phyloP scores from a whole-genome alignment of 805 yeast species.

The Komagataella mondaviorum region DNA sequence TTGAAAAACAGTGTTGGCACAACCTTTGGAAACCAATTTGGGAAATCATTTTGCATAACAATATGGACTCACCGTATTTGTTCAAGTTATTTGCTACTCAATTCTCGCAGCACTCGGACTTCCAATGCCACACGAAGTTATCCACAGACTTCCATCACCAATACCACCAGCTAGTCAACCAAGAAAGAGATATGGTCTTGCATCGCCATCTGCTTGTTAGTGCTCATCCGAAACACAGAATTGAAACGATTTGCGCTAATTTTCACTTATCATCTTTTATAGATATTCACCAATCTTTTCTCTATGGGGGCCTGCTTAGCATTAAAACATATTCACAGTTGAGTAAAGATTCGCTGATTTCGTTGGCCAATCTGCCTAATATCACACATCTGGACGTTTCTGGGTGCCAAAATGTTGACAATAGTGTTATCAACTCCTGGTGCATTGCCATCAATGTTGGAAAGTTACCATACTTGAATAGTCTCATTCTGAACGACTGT shows the following conservation, averaged over 20 bases:
- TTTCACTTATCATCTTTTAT: background rate
- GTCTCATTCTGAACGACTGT: conserved; percentile 6
- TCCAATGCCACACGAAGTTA: conserved; percentile 7
- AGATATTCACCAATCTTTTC: background rate
- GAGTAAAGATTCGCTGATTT: background rate
- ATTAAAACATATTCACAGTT: conserved; percentile 5
- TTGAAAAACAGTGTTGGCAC: conserved; percentile 10
- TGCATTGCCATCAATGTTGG: conserved; percentile 12
- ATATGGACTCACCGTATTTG: conserved; percentile 16
- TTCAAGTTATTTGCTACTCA: conserved; percentile 15
- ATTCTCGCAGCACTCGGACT: conserved; percentile 7
- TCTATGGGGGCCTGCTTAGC: conserved; percentile 9
- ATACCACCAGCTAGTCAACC: background rate
- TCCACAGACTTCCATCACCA: background rate
- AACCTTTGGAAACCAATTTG: conserved; percentile 19
- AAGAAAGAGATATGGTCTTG: background rate
- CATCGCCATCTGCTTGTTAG: background rate
- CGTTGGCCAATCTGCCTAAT: conserved; percentile 2
- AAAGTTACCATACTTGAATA: conserved; percentile 9
- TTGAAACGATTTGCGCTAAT: background rate
- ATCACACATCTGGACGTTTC: conserved; percentile 3
- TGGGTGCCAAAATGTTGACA: conserved; percentile 5
- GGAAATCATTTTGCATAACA: conserved; percentile 14
- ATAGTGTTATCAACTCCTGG: conserved; percentile 12
- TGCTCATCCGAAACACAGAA: background rate